phyloP scores from a whole-genome alignment of 2,329 filamentous ascomycete genomes.

The Pseudogymnoascus sp. region DNA sequence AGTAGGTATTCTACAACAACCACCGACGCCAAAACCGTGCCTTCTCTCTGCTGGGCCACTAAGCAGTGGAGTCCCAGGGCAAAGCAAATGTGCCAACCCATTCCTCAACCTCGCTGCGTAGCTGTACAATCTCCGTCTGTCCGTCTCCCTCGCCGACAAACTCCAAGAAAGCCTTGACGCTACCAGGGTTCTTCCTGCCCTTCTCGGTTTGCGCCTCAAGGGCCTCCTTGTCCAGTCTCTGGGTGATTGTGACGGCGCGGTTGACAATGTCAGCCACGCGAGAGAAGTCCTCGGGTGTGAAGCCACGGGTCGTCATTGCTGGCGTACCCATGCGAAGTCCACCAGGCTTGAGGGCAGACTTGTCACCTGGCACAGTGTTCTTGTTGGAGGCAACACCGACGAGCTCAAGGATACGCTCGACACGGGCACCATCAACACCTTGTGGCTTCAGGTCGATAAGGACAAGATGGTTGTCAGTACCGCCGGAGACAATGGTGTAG shows the following conservation, averaged over 20 bases:
- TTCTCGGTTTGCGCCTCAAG: conserved; percentile 60
- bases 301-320: conserved; percentile 96
- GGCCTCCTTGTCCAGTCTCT: conserved; percentile 65
- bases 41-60: not conserved
- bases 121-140: conserved; percentile 62
- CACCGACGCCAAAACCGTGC: conserved; percentile 2
- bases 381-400: conserved; percentile 98
- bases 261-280: conserved; percentile 81
- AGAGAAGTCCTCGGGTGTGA: conserved; percentile 79
- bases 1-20: conserved; percentile 7
- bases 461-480: conserved; percentile 96
- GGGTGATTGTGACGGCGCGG: conserved; percentile 70
- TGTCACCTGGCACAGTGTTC: conserved; percentile 95
- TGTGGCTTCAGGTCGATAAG: conserved; percentile 86
- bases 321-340: conserved; percentile 91
- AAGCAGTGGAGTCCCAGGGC: conserved; percentile 45
- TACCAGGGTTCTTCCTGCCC: conserved; percentile 57
- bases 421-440: conserved; percentile 77
- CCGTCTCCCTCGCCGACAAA: conserved; percentile 60
- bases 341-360: conserved; percentile 84
- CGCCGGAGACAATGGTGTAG: conserved; percentile 85
- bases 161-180: conserved; percentile 60
- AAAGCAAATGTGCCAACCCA: conserved; percentile 70
- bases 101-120: conserved; percentile 66
- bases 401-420: conserved; percentile 83